phyloP scores from a whole-genome alignment of 1,284 basidiomycete species.

The Waitea zeae region DNA sequence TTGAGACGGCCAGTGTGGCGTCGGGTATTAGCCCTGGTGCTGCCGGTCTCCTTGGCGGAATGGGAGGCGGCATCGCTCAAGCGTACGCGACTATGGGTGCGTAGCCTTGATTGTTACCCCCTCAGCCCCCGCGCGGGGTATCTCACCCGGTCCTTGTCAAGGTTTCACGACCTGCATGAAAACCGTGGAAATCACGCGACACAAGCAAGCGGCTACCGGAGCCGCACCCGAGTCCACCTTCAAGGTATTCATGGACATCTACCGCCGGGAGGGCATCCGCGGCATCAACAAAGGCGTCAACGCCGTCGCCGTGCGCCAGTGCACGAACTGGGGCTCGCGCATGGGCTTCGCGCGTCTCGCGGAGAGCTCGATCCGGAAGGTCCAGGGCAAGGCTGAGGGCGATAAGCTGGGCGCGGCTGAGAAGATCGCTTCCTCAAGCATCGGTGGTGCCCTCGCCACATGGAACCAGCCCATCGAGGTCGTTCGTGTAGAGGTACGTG shows the following conservation, averaged over 20 bases:
- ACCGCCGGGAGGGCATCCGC: slow-evolving; percentile 80
- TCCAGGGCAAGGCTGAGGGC: slow-evolving; percentile 60
- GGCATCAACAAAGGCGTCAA: slow-evolving; percentile 99
- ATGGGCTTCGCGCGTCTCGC: slow-evolving; percentile 96
- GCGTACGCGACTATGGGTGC: slow-evolving; percentile 98
- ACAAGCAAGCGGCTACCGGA: slow-evolving; percentile 86
- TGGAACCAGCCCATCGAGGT: slow-evolving; percentile 99
- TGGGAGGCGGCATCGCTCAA: slow-evolving; percentile 95
- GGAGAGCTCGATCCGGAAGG: slow-evolving; percentile 64
- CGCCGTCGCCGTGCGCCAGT: slow-evolving; percentile 92
- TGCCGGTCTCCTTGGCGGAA: slow-evolving; percentile 87
- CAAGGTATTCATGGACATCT: slow-evolving; percentile 91
- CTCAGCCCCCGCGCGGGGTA: not conserved
- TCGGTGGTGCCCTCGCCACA: slow-evolving; percentile 91
- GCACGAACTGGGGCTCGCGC: slow-evolving; percentile 98
- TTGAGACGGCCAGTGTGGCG: slow-evolving; percentile 54
- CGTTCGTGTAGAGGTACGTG: slow-evolving; percentile 69
- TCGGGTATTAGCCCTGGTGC: slow-evolving; percentile 68
- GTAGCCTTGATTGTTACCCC: slow-evolving; percentile 21
- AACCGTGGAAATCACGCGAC: slow-evolving; percentile 95
- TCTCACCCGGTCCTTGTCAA: slow-evolving; percentile 15
- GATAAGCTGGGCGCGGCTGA: slow-evolving; percentile 69
- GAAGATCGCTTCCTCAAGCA: slow-evolving; percentile 79
- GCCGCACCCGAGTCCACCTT: slow-evolving; percentile 87
- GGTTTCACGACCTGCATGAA: slow-evolving; percentile 99